Evolutionary conservation across 352 stramenopile genomes (phyloP).

Genomic region (Phytopythium sindhum): DNA sequence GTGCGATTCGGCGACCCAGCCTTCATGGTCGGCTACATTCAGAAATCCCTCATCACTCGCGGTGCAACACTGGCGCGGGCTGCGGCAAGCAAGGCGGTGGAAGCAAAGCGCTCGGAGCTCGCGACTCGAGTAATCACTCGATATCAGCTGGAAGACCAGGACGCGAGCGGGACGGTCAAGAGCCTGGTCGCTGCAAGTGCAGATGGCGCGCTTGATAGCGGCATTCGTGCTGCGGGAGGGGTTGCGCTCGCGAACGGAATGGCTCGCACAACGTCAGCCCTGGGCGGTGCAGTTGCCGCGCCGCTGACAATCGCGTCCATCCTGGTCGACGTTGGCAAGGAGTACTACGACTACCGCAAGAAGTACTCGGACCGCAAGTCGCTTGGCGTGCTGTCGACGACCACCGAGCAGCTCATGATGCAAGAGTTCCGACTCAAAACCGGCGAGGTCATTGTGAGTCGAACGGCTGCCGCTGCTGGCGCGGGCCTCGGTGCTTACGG

Average conservation of each 20-base stretch:
- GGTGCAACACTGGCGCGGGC: conserved; percentile 41
- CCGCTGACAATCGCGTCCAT: conserved; percentile 79
- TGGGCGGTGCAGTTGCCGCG: conserved; percentile 41
- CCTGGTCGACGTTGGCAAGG: conserved; percentile 81
- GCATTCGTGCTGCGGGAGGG: conserved; percentile 62
- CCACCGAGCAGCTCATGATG: conserved; percentile 74
- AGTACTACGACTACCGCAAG: conserved; percentile 79
- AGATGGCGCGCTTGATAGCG: conserved; percentile 69
- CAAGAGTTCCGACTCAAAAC: conserved; percentile 73
- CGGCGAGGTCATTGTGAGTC: conserved; percentile 69
- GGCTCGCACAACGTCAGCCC: conserved; percentile 42
- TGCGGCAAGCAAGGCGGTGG: conserved; percentile 21
- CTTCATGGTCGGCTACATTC: conserved; percentile 45
- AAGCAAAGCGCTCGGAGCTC: conserved; percentile 42
- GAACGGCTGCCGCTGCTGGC: conserved; percentile 64
- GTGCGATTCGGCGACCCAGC: conserved; percentile 34
- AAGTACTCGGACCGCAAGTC: conserved; percentile 65
- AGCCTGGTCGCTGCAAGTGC: conserved; percentile 56
- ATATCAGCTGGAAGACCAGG: conserved; percentile 43
- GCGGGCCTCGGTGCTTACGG: conserved; percentile 72
- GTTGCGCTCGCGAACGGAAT: conserved; percentile 70
- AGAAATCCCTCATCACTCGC: conserved; percentile 52
- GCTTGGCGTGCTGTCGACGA: conserved; percentile 58
- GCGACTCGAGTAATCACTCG: conserved; percentile 49
- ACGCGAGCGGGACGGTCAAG: conserved; percentile 19